Percentiles rank a stretch among this genome's conserved stretches.
Evolutionary conservation across 768 basidiomycete genomes (phyloP).

Genomic region (Podaxis carcinomalis): DNA sequence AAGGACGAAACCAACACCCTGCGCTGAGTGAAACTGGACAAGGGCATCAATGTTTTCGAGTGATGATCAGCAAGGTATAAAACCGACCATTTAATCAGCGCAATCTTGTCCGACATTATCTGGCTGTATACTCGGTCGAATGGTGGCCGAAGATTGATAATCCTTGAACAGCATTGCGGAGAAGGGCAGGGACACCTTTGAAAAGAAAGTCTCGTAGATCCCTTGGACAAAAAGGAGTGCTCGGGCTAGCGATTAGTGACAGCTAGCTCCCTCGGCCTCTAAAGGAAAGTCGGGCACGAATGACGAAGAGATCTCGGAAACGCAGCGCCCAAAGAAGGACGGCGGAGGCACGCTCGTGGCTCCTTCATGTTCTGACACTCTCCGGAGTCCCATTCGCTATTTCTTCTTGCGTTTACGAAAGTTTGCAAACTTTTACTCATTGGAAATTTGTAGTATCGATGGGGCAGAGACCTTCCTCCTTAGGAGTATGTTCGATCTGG

Average conservation of each 20-base stretch:
- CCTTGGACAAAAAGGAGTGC: not conserved
- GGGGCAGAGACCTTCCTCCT: conserved; percentile 37
- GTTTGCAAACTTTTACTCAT: conserved; percentile 35
- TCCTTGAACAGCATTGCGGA: not conserved
- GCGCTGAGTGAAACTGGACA: conserved; percentile 23
- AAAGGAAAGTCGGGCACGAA: too few species aligned
- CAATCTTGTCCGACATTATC: not conserved
- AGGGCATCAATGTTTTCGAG: not conserved
- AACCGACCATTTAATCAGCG: too few species aligned
- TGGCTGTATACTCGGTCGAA: not conserved
- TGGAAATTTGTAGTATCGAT: conserved; percentile 54
- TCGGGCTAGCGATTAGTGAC: not conserved
- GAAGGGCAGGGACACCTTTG: not conserved
- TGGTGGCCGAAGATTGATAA: not conserved
- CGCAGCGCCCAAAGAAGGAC: conserved; percentile 61
- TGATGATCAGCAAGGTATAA: not conserved
- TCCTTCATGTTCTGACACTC: conserved; percentile 52
- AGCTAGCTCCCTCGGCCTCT: too few species aligned
- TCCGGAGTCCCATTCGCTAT: conserved; percentile 57
- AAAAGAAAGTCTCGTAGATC: not conserved
- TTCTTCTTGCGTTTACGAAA: conserved; percentile 49
- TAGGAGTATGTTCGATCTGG: conserved; percentile 48
- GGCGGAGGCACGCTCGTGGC: conserved; percentile 54
- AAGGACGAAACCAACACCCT: conserved; percentile 45
- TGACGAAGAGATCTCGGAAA: conserved; percentile 19